Conservation (phyloP, 2,329 filamentous ascomycete genomes). For the Curvularia verruculosa region DNA sequence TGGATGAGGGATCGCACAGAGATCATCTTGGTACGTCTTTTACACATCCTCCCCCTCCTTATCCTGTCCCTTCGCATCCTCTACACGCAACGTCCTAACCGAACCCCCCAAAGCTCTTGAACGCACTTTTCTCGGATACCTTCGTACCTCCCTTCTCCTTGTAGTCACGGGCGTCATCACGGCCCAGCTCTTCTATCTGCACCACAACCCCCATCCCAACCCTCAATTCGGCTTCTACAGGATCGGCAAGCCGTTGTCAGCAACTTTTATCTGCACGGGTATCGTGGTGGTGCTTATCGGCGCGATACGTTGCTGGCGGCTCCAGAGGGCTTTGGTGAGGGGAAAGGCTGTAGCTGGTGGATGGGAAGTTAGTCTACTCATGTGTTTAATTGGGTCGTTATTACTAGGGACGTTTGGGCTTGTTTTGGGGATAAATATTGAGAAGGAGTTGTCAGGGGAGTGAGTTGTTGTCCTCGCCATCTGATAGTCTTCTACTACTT, state of each 20-base stretch:
- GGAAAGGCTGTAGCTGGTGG: conserved; percentile 65
- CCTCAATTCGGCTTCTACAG: conserved; percentile 64
- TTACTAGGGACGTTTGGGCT: conserved; percentile 27
- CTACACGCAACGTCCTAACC: not conserved
- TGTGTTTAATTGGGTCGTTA: conserved; percentile 50
- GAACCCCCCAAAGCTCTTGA: conserved; percentile 69
- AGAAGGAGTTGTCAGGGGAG: conserved; percentile 18
- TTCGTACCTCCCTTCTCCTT: conserved; percentile 72
- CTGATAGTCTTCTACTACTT: no score
- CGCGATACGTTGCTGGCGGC: conserved; percentile 64
- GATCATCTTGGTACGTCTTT: conserved; percentile 63
- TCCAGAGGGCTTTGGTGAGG: conserved; percentile 64
- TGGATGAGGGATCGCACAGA: conserved; percentile 58
- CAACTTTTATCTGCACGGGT: conserved; percentile 56
- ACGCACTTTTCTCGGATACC: conserved; percentile 74
- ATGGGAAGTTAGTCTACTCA: conserved; percentile 62
- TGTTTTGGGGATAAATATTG: conserved; percentile 25
- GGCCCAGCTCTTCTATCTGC: conserved; percentile 70
- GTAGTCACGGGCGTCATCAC: conserved; percentile 70
- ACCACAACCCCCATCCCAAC: conserved; percentile 55
- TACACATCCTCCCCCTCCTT: no score
- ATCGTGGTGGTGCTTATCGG: conserved; percentile 61
- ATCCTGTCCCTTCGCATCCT: not conserved
- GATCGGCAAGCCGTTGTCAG: conserved; percentile 65
- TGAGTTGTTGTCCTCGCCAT: not conserved